Evolutionary conservation across 192 early-diverging fungal genomes (phyloP), one percentile per base, ranked within the genome.

Genomic region (Coemansia sp.): DNA sequence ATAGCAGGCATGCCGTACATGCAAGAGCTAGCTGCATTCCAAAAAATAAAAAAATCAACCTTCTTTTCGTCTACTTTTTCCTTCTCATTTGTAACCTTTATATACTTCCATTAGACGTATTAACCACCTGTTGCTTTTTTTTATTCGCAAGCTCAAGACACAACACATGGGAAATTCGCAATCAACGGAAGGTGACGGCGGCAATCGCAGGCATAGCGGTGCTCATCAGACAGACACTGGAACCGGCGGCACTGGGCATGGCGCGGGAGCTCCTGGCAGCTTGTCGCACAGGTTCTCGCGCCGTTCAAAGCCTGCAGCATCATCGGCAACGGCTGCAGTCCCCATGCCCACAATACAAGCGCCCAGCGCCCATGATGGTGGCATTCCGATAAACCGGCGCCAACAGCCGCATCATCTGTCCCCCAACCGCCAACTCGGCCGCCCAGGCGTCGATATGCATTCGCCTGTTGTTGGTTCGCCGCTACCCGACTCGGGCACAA

Each of bases 401-500:
- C 61, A 67, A 21, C 60, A 71, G 30, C 57, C 53, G 20, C 66
- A 21, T 23, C 41, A 36, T 24, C 55, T 45, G n/a, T 59, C 36
- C 4, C 63, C n/a, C 16, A 33, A 45, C 5, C 63, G 64, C 24
- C 24, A 43, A 44, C 38, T 52, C 51, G 49, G 52, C 9, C 57
- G 56, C 33, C 67, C 64, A 18, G 78, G 73, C 2, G 78, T 71
- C 43, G 81, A 83, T 62, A 77, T 83, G 72, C 64, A 69, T 20
- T 78, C 81, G 6, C 81, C 76, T 0, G 76, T 83, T 6, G 81
- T 83, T 10, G 81, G 81, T 20, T 83, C 81, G 38, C 81, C 81
- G 34, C 67, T 83, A 39, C 81, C 81, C 0, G 81, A 83, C 61
- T 60, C 64, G 1, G 66, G 48, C 33, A 41, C 71, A 48, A 39